Evolutionary conservation across 2,329 filamentous ascomycete species (phyloP), one percentile per base, ranked within the genome.

Genomic region (Pseudogymnoascus destructans): DNA sequence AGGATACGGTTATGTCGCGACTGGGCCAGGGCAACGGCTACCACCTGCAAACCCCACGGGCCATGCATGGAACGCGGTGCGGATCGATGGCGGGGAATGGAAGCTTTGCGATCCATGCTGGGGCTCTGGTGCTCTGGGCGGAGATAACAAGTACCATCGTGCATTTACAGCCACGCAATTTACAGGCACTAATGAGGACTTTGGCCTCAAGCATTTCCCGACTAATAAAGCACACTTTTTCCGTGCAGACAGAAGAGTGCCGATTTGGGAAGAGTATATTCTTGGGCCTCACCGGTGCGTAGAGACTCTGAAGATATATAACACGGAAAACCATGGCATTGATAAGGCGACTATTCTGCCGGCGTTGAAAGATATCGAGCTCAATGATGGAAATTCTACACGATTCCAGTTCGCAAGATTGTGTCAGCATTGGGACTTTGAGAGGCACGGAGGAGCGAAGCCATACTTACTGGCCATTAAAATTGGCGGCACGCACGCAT

Each of bases 21-120:
- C 90, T 6, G 74, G 77, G 36, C 78, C 82, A 0, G 87, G 86
- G 3, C 76, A 86, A 57, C 74, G 79, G 0, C 69, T 86, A 0
- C 91, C 91, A 1, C 78, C 81, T 0, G 79, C 77, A 17, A 74
- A 84, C 57, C 73, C 79, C 0, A 77, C 73, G 4, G 80, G 81
- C 1, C 92, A 97, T 70, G 92, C 93, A 0, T 96, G 93, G 93
- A 96, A 95, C 67, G 91, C 87, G 0, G 89, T 96, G 5, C 79
- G 82, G 57, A 89, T 97, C 60, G 92, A 97, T 65, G 80, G 84
- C 23, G 89, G 88, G 1, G 80, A 83, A 63, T 97, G 92, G 92
- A 95, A 96, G 71, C 78, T 97, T 1, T 73, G 97, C 55, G 93
- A 98, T 67, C 73, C 86, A 0, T 97, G 92, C 69, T 98, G 93